Percentiles rank a stretch among this genome's conserved stretches.
Evolutionary conservation across 139 green algal species (phyloP).

Genomic region (Trebouxia sp.): DNA sequence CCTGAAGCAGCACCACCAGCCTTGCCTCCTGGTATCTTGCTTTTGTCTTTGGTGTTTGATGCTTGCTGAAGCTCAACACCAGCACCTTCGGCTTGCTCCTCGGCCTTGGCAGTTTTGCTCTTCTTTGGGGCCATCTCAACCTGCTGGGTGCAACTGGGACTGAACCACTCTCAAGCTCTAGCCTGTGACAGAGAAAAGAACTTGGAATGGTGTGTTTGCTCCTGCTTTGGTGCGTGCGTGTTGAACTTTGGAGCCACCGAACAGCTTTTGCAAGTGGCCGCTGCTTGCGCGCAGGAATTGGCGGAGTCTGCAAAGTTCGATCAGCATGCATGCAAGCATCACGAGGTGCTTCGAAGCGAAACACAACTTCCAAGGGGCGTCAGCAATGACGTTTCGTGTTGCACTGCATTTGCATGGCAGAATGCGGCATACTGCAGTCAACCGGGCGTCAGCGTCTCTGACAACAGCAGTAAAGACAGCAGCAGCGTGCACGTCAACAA

Average conservation of each 20-base stretch:
- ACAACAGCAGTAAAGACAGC: background rate
- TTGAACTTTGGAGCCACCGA: too few species aligned
- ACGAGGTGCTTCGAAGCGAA: background rate
- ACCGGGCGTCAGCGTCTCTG: too few species aligned
- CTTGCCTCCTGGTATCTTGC: conserved; percentile 9
- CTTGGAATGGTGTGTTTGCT: too few species aligned
- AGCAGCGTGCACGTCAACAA: conserved; percentile 8
- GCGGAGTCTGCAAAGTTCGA: background rate
- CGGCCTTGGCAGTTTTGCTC: background rate
- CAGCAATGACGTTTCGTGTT: too few species aligned
- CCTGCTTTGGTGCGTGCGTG: too few species aligned
- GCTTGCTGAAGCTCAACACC: conserved; percentile 2
- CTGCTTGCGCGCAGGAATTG: background rate
- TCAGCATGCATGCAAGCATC: conserved; percentile 20
- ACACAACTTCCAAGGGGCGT: background rate
- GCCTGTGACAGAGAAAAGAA: too few species aligned
- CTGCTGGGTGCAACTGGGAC: too few species aligned
- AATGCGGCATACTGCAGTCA: too few species aligned
- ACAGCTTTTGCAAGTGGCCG: too few species aligned
- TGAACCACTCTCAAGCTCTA: too few species aligned
- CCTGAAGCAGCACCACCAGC: conserved; percentile 8
- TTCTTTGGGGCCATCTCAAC: background rate
- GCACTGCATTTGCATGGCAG: too few species aligned
- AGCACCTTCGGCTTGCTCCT: background rate
- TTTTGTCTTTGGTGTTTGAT: conserved; percentile 8